phyloP scores from a whole-genome alignment of 768 basidiomycete species.

The Rhizopogon roseolus region DNA sequence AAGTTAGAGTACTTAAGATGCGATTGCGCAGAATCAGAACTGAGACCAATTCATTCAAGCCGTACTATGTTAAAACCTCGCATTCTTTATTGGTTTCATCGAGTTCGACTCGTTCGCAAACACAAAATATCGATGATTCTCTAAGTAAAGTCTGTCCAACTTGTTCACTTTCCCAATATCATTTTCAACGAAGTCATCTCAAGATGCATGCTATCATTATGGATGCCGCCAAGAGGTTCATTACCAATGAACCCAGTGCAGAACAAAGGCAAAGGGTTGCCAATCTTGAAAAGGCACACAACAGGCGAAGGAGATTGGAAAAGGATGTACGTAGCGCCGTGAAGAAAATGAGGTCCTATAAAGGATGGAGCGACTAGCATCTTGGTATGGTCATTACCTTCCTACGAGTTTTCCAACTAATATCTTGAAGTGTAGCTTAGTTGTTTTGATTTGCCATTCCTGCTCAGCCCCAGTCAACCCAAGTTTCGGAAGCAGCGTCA shows the following conservation, averaged over 20 bases:
- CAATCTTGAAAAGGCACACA: conserved; percentile 15
- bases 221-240: conserved; percentile 16
- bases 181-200: background rate
- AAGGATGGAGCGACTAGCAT: conserved; percentile 13
- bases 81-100: conserved; percentile 68
- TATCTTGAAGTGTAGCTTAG: too few species aligned
- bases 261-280: conserved; percentile 23
- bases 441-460: too few species aligned
- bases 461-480: too few species aligned
- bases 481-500: background rate
- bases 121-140: too few species aligned
- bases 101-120: conserved; percentile 17
- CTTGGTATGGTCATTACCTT: background rate
- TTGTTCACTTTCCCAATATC: background rate
- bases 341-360: conserved; percentile 23
- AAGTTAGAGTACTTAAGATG: background rate
- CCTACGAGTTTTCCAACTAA: too few species aligned
- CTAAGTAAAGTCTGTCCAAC: background rate
- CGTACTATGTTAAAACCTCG: conserved; percentile 58
- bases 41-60: conserved; percentile 30
- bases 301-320: conserved; percentile 16
- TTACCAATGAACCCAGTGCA: conserved; percentile 16
- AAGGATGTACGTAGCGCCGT: conserved; percentile 20
- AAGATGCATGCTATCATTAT: conserved; percentile 24
- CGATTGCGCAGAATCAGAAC: conserved; percentile 16